These are phyloP conservation scores for Coffea canephora DNA, from an alignment of 257 asterid species.

Conservation along the genomic window DNA sequence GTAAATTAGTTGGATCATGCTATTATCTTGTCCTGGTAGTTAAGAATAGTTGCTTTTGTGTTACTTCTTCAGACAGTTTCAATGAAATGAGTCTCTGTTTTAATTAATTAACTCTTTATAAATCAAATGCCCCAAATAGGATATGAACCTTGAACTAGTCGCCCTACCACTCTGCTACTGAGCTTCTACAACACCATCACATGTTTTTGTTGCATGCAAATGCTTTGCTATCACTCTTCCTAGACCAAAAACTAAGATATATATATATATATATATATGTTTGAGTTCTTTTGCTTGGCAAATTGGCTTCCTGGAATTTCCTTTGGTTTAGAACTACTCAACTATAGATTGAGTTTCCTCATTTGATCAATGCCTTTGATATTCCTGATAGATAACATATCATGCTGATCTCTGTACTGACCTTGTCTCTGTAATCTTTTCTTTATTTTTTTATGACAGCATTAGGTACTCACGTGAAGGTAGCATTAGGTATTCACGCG, in stretches of 20 bases:
- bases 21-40: background rate
- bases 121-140: background rate
- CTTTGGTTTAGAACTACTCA: background rate
- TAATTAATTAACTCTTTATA: background rate
- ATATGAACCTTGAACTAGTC: background rate
- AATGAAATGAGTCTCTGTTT: background rate
- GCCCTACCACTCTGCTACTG: background rate
- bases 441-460: slow-evolving; percentile 36
- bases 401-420: background rate
- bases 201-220: background rate
- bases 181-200: background rate
- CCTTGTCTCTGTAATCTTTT: background rate
- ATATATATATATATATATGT: no score
- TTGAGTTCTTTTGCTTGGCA: background rate
- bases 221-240: background rate
- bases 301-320: background rate
- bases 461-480: slow-evolving; percentile 66
- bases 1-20: background rate
- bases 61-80: background rate
- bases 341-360: background rate
- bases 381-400: background rate
- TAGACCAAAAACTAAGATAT: background rate
- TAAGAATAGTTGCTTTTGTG: background rate
- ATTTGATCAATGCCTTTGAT: background rate
- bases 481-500: slow-evolving; percentile 66